Base-by-base conservation (phyloP, 2,329 filamentous ascomycete species). In the Pseudogymnoascus sp. region DNA sequence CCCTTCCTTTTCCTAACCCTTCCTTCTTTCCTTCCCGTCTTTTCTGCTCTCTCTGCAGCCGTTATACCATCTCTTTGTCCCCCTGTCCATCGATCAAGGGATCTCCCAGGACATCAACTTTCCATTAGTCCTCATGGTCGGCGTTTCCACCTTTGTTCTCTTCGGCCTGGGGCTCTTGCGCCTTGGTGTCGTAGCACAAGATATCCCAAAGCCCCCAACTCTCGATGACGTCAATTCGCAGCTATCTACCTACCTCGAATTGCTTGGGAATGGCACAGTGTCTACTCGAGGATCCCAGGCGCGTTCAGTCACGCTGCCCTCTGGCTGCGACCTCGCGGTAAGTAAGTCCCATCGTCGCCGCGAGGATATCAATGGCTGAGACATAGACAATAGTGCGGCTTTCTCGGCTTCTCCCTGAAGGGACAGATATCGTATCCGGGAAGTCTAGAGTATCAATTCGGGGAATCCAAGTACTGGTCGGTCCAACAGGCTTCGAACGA, bases 381-480 rank as follows among this genome's bases (percentile, higher is more conserved):
- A 60, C 28, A 17, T 9, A 13, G 19, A 11, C 6, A 59, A 62
- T 35, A 67, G 67, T 68, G 67, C 60, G 53, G 60, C 23, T 67
- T 66, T 40, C 59, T 68, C 10, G 23, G 59, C 60, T 66, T 62
- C 47, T 50, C 50, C 15, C 65, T 66, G 2, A 44, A 62, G 50
- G 64, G 61, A 2, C 61, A 66, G 57, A 61, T 69, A n/a, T 66
- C 67, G 0, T 69, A 66, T 15, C 65, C 66, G 2, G 44, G 64
- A 7, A 67, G 63, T 31, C 11, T 62, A 2, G 35, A 60, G 13
- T 70, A 67, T 59, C 62, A 62, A 50, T 63, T 33, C 17, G 64
- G 67, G 33, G 64, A 69, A 42, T 65, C 64, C 11, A 9, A 61
- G 35, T 65, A 65, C 42, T 65, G 64, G 64, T 69, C 69, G 13